Conservation (phyloP, 495 filamentous ascomycete species). For the Penicillium maclennaniae region DNA sequence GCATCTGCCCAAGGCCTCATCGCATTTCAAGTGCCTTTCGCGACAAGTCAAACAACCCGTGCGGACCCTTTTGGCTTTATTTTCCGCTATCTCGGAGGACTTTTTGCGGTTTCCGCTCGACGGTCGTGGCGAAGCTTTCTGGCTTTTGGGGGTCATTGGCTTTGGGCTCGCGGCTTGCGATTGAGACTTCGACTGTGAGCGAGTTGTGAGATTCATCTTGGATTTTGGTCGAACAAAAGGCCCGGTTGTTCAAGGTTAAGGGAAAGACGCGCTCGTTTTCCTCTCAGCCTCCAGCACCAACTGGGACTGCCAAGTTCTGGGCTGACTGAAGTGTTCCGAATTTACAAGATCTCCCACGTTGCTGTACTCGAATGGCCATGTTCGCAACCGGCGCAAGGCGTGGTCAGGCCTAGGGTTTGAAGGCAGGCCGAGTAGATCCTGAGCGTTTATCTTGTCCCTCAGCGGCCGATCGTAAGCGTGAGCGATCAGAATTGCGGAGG, state of each 20-base stretch:
- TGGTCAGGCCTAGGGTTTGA: not conserved
- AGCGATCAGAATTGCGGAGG: slow-evolving; percentile 3
- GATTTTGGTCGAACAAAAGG: not conserved
- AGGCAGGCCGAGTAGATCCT: not conserved
- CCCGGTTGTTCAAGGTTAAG: too few species aligned
- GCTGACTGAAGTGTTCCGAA: slow-evolving; percentile 11
- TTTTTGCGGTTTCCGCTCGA: slow-evolving; percentile 22
- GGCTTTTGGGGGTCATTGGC: slow-evolving; percentile 17
- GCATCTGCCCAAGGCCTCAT: slow-evolving; percentile 77
- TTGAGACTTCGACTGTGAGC: slow-evolving; percentile 12
- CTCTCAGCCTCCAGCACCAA: slow-evolving; percentile 23
- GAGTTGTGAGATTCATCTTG: slow-evolving; percentile 23
- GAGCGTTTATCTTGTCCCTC: not conserved
- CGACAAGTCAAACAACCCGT: slow-evolving; percentile 78
- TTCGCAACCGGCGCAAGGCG: slow-evolving; percentile 10
- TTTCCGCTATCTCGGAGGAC: slow-evolving; percentile 20
- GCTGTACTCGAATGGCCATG: slow-evolving; percentile 24
- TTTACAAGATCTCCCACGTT: slow-evolving; percentile 14
- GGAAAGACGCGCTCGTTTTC: not conserved
- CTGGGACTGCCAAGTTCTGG: slow-evolving; percentile 7
- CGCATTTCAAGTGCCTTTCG: slow-evolving; percentile 74
- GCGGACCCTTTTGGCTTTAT: slow-evolving; percentile 66
- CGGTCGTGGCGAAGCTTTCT: slow-evolving; percentile 18
- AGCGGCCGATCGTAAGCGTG: not conserved
- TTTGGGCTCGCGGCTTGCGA: slow-evolving; percentile 9